These are phyloP conservation scores for Linum trigynum DNA, from an alignment of 345 rosid species.

Conservation along the genomic window DNA sequence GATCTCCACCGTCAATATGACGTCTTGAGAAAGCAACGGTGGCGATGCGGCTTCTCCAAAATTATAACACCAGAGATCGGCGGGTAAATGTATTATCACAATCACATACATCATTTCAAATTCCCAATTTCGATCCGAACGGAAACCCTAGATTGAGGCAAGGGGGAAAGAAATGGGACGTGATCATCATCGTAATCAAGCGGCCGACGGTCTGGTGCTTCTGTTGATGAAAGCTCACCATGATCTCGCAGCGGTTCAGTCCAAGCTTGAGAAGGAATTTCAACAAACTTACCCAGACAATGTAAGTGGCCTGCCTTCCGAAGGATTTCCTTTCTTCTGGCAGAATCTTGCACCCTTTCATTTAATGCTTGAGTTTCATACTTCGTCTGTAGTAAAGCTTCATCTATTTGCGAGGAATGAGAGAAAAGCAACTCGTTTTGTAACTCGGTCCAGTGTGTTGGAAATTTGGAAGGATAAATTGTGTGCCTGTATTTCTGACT, in stretches of 20 bases:
- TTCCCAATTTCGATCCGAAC: neutral
- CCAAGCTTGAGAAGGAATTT: constrained; percentile 71
- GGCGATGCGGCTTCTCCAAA: neutral
- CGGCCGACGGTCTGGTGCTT: constrained; percentile 33
- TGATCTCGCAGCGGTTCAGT: constrained; percentile 56
- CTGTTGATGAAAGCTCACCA: constrained; percentile 56
- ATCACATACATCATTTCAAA: too few species aligned
- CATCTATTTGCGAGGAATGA: too few species aligned
- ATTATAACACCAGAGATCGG: neutral
- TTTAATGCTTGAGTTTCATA: neutral
- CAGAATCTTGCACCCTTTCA: neutral
- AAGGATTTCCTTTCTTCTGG: neutral
- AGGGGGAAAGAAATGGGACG: constrained; percentile 13
- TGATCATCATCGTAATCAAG: constrained; percentile 10
- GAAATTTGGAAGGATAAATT: too few species aligned
- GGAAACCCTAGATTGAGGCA: neutral
- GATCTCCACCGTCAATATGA: neutral
- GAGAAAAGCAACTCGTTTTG: too few species aligned
- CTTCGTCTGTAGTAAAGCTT: too few species aligned
- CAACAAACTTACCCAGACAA: constrained; percentile 66
- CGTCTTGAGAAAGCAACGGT: neutral
- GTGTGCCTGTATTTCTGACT: neutral
- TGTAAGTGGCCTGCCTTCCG: constrained; percentile 25
- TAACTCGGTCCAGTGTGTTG: too few species aligned
- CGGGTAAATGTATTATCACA: neutral